Evolutionary conservation across 1,139 yeast species (phyloP).

Genomic region (Protomyces inundatus): DNA sequence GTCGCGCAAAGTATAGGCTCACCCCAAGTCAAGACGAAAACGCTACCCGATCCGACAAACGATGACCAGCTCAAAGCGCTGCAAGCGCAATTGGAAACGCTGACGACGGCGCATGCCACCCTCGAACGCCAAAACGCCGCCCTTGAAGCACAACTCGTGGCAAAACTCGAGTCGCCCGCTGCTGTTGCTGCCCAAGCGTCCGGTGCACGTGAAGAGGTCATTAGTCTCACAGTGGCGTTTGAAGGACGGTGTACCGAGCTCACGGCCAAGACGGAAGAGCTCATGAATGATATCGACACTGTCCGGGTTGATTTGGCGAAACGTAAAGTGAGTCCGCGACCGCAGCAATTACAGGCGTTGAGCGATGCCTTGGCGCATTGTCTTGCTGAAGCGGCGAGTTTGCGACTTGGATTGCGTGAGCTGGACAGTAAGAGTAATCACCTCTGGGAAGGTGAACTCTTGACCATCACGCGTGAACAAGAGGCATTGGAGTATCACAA

Average conservation of each 20-base stretch:
- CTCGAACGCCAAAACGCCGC: neutral
- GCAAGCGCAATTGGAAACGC: neutral
- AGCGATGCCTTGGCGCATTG: constrained; percentile 62
- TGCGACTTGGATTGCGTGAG: constrained; percentile 57
- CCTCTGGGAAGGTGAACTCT: constrained; percentile 88
- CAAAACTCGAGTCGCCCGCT: neutral
- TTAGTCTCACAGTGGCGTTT: constrained; percentile 9
- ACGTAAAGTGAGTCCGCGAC: constrained; percentile 78
- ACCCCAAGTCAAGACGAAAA: neutral
- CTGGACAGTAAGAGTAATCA: constrained; percentile 86
- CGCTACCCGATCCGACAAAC: neutral
- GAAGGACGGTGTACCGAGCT: constrained; percentile 36
- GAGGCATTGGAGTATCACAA: constrained; percentile 87
- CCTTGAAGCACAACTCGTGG: neutral
- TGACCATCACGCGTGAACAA: constrained; percentile 87
- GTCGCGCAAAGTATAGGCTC: neutral
- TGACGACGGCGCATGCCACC: neutral
- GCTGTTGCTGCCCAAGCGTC: neutral
- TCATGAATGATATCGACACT: constrained; percentile 88
- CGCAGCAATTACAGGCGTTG: constrained; percentile 64
- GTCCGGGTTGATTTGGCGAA: constrained; percentile 87
- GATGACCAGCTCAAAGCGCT: neutral
- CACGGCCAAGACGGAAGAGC: constrained; percentile 77
- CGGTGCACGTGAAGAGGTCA: constrained; percentile 13
- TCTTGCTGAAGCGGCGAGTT: constrained; percentile 46